Evolutionary conservation across 495 filamentous ascomycete species (phyloP).

Genomic region (Xylaria nigripes): DNA sequence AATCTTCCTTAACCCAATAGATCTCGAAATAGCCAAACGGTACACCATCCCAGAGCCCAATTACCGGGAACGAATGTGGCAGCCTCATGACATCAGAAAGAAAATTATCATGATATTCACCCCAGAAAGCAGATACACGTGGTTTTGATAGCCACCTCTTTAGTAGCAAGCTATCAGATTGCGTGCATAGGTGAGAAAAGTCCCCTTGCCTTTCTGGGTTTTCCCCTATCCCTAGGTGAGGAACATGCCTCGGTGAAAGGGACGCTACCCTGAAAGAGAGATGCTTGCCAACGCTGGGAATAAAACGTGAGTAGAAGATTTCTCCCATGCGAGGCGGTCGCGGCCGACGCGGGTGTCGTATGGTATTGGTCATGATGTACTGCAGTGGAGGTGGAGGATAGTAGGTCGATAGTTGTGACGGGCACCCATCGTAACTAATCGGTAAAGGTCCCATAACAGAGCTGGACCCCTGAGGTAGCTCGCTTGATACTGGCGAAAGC

Average conservation of each 20-base stretch:
- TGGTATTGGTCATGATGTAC: conserved; percentile 67
- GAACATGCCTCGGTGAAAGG: conserved; percentile 44
- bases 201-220: conserved; percentile 27
- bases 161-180: conserved; percentile 65
- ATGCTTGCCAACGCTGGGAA: conserved; percentile 75
- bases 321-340: conserved; percentile 85
- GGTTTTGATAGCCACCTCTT: conserved; percentile 87
- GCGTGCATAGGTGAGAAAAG: conserved; percentile 19
- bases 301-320: conserved; percentile 79
- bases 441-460: background rate
- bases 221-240: conserved; percentile 46
- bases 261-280: conserved; percentile 80
- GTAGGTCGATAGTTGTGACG: conserved; percentile 80
- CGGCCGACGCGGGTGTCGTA: conserved; percentile 80
- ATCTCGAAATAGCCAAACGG: conserved; percentile 98
- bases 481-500: conserved; percentile 51
- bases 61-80: conserved; percentile 77
- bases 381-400: conserved; percentile 77
- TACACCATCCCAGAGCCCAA: conserved; percentile 89
- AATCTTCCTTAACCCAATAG: conserved; percentile 97
- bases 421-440: conserved; percentile 62
- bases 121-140: conserved; percentile 77
- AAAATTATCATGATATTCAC: conserved; percentile 59
- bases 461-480: conserved; percentile 17
- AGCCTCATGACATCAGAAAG: conserved; percentile 54